Percentiles rank a stretch among this genome's conserved stretches.
Evolutionary conservation across 1,139 yeast species (phyloP).

Genomic region (Candida buenavistaensis): DNA sequence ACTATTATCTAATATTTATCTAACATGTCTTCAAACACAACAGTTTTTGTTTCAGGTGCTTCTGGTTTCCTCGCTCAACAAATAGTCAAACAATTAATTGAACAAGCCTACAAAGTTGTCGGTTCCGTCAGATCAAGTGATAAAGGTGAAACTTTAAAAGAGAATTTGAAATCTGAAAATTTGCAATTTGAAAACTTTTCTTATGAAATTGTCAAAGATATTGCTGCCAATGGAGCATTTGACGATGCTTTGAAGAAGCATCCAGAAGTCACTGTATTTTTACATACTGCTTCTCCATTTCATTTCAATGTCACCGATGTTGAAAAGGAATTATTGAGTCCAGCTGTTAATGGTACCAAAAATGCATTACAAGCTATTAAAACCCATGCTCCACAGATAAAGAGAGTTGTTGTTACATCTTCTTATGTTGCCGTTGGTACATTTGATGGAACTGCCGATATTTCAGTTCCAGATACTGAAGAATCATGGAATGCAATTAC

Average conservation of each 20-base stretch:
- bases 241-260: conserved; percentile 29
- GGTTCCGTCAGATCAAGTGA: conserved; percentile 35
- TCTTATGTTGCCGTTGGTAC: conserved; percentile 26
- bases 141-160: conserved; percentile 28
- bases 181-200: conserved; percentile 2
- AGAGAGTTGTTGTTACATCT: conserved; percentile 28
- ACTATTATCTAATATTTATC: too few relatives aligned
- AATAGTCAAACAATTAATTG: conserved; percentile 23
- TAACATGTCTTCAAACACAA: conserved; percentile 7
- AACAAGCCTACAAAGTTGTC: conserved; percentile 28
- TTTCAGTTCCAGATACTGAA: conserved; percentile 24
- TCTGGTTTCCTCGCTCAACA: conserved; percentile 36
- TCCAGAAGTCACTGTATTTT: conserved; percentile 26
- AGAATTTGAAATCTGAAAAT: conserved; percentile 1
- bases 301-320: conserved; percentile 23
- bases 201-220: conserved; percentile 27
- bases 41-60: conserved; percentile 38
- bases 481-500: conserved; percentile 40
- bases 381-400: conserved; percentile 23
- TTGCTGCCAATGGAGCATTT: conserved; percentile 28
- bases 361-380: conserved; percentile 26
- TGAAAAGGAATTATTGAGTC: conserved; percentile 28
- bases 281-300: conserved; percentile 39
- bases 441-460: conserved; percentile 10
- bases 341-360: conserved; percentile 34